Evolutionary conservation across 1,284 basidiomycete genomes (phyloP), one percentile per base, ranked within the genome.

Genomic region (Cryptococcus sp.): DNA sequence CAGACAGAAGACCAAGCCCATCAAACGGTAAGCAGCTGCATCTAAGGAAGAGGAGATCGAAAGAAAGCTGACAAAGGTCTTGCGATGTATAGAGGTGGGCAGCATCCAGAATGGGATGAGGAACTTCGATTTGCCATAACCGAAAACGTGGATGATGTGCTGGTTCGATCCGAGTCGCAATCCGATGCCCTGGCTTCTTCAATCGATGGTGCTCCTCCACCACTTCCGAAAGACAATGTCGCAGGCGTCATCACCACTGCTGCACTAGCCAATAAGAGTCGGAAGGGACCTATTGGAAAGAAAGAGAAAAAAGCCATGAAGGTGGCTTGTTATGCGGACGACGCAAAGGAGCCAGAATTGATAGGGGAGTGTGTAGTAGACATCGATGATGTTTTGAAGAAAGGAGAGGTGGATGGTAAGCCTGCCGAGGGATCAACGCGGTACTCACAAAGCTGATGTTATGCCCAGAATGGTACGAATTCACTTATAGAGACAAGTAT

Each of bases 51-150:
- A 3, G 23, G 23, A 16, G 29, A 17, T 47, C n/a, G 16, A 50
- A 47, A 7, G 20, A 19, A 39, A 40, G 43, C 59, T 64, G 46
- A 63, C 46, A 10, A 49, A 5, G 3, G 29, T 13, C 16, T 23
- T n/a, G 11, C 52, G 8, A 22, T 25, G 15, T 34, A 17, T 53
- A 78, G 93, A 40, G 95, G 96, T 52, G 96, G 96, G 4, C 95
- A 99, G 77, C 93, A 96, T 77, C 96, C 95, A 8, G 90, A 92
- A 76, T 99, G 96, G 95, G 96, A 99, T 75, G 93, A 96, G 72
- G 95, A 99, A 79, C 83, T 99, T 65, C 88, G 96, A 46, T 99
- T 99, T 78, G 88, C 89, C 34, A 82, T 99, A 59, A 86, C 83
- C 66, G 92, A 95, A 70, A 91, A 93, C 64, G 80, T 84, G 20